Evolutionary conservation across 2,329 filamentous ascomycete genomes (phyloP).

Genomic region (Trichoderma arundinaceum): DNA sequence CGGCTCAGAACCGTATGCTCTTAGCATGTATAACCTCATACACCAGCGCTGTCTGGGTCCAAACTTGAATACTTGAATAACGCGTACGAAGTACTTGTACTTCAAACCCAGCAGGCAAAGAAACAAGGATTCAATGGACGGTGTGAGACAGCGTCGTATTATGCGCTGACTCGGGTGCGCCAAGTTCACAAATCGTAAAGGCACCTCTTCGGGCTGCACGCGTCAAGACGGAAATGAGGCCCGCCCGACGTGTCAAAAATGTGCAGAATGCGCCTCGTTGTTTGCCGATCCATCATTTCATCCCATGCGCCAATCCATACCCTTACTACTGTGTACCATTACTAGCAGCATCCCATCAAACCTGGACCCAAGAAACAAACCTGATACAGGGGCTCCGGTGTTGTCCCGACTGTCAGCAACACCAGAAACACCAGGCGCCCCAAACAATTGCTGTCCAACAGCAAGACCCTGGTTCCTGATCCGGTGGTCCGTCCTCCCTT

Average conservation of each 20-base stretch:
- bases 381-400: constrained; percentile 22
- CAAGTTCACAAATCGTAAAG: neutral
- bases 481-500: neutral
- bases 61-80: no score
- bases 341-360: constrained; percentile 2
- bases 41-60: no score
- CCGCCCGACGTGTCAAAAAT: no score
- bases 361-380: constrained; percentile 10
- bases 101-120: no score
- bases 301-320: neutral
- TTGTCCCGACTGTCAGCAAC: neutral
- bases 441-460: neutral
- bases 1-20: no score
- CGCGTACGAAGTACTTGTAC: no score
- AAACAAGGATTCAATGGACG: no score
- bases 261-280: no score
- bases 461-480: neutral
- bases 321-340: neutral
- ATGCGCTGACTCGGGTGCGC: neutral
- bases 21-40: no score
- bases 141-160: neutral
- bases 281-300: neutral
- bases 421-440: constrained; percentile 3
- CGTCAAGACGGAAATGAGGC: no score
- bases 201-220: no score